phyloP scores from a whole-genome alignment of 73 alveolate species.

The Paramecium bursaria region DNA sequence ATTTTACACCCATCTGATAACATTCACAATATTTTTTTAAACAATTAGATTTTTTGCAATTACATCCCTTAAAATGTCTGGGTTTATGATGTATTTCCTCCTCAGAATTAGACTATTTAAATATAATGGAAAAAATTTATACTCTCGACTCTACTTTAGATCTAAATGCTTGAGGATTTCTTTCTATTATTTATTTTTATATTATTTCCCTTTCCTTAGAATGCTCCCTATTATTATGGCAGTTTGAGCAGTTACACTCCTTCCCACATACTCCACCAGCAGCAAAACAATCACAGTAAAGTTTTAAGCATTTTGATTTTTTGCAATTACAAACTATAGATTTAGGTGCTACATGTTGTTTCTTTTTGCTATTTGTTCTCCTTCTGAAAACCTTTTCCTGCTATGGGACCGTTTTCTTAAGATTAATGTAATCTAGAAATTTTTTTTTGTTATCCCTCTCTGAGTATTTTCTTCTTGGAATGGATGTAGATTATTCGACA shows the following conservation, averaged over 20 bases:
- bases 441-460: constrained; percentile 46
- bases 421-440: constrained; percentile 13
- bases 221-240: constrained; percentile 91
- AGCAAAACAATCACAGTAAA: constrained; percentile 98
- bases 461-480: constrained; percentile 14
- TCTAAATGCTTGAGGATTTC: constrained; percentile 95
- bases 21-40: constrained; percentile 97
- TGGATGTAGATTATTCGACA: constrained; percentile 23
- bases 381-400: constrained; percentile 5
- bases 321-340: constrained; percentile 89
- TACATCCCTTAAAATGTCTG: constrained; percentile 92
- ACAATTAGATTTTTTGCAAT: constrained; percentile 95
- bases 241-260: constrained; percentile 94
- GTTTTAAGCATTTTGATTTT: constrained; percentile 93
- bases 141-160: constrained; percentile 75
- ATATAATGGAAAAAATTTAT: neutral
- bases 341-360: constrained; percentile 54
- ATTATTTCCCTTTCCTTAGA: constrained; percentile 84
- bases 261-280: constrained; percentile 86
- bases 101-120: constrained; percentile 46
- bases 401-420: constrained; percentile 39
- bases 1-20: constrained; percentile 87
- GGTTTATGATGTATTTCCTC: constrained; percentile 63
- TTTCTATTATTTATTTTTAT: constrained; percentile 86
- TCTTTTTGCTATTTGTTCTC: constrained; percentile 31